Base-by-base conservation (phyloP, 2,329 filamentous ascomycete species). In the Metarhizium album region DNA sequence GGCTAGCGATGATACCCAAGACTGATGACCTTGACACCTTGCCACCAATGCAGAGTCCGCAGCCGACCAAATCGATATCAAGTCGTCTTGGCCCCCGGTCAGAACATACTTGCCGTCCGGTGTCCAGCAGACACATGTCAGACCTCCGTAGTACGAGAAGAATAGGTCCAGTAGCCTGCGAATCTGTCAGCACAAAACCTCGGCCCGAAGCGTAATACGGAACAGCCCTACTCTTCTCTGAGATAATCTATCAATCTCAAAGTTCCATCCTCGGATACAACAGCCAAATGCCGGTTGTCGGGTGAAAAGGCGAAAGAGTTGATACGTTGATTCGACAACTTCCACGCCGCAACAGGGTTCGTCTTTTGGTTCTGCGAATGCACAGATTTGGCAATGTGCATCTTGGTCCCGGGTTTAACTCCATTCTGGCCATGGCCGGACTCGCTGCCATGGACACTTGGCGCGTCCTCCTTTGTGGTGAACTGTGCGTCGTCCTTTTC, bases 41-140 rank as follows among this genome's bases (percentile, higher is more conserved):
- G 91, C 93, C 47, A 98, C 84, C 47, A 98, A 82, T 49, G 83
- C 80, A 45, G 82, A 83, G 61, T 97, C 93, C 40, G 83, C 78
- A 37, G 95, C 76, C 16, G 85, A 93, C 93, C 93, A 98, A 58
- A 98, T 96, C 1, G 90, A 94, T 13, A 98, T 86, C 9, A 97
- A 74, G 64, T 98, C 93, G 65, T 98, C 93, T 68, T 97, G 91
- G 4, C 93, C 90, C 48, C 93, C 93, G 0, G 93, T 96, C 18
- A 98, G 75, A 48, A 98, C 83, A 66, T 97, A 98, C 64, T 94
- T 91, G 48, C 90, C 90, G 63, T 98, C 93, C 9, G 93, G 93
- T 6, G 91, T 96, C 93, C 93, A 98, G 69, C 89, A 95, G 2
- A 96, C 90, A 62, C 90, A 95, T 43, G 86, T 86, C 54, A 98